A percentile compares a stretch with the other conserved stretches of the same genome.
Evolutionary conservation across 371 early-diverging fungal genomes (phyloP).

Genomic region (Phascolomyces articulosus): DNA sequence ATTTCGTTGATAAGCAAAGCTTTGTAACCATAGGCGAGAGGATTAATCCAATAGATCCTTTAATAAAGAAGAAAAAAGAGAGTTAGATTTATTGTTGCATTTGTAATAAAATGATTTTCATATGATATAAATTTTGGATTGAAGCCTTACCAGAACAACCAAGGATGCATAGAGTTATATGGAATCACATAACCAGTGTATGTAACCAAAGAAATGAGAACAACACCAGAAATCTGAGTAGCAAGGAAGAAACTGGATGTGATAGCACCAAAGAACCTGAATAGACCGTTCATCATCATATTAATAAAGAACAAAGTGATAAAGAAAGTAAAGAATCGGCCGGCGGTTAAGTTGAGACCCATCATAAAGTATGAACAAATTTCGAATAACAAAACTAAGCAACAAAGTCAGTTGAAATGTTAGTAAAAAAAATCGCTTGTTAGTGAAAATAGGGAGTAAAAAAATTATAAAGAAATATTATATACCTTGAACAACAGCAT

Average conservation of each 20-base stretch:
- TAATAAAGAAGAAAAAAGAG: not conserved
- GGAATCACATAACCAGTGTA: slow-evolving; percentile 57
- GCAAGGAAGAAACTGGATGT: slow-evolving; percentile 54
- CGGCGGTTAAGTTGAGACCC: slow-evolving; percentile 48
- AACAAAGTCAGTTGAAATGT: not conserved
- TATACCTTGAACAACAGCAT: slow-evolving; percentile 43
- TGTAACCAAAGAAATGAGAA: slow-evolving; percentile 50
- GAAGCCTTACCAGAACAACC: slow-evolving; percentile 50
- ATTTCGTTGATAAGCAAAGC: slow-evolving; percentile 68
- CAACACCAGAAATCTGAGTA: slow-evolving; percentile 48
- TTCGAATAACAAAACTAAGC: slow-evolving; percentile 24
- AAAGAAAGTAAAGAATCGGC: slow-evolving; percentile 54
- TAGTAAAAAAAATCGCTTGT: not conserved
- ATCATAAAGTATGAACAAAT: slow-evolving; percentile 53
- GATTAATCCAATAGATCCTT: slow-evolving; percentile 56
- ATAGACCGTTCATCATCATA: slow-evolving; percentile 52
- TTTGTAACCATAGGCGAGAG: slow-evolving; percentile 65
- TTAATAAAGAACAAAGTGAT: slow-evolving; percentile 42
- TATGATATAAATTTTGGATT: too few species aligned
- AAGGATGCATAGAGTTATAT: slow-evolving; percentile 40
- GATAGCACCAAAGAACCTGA: slow-evolving; percentile 56
- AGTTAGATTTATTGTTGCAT: not conserved
- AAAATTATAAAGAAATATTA: not conserved
- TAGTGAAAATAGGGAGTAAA: too few species aligned
- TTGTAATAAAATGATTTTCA: too few species aligned